Evolutionary conservation across 139 green algal species (phyloP).

Genomic region (Diplosphaera chodatii): DNA sequence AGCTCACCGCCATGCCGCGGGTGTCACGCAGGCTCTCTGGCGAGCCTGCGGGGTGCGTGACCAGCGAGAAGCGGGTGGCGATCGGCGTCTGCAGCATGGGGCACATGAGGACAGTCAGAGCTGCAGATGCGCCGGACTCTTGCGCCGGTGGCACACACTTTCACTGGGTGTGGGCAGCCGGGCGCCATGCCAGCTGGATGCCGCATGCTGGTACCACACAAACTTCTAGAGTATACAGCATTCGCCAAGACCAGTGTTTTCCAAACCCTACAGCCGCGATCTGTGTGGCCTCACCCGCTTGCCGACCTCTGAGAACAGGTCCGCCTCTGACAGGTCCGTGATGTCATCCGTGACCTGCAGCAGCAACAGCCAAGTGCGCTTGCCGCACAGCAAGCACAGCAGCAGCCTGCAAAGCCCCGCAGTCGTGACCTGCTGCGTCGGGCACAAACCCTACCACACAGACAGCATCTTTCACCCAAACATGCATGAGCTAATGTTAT

Average conservation of each 20-base stretch:
- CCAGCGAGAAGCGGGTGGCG: conserved; percentile 48
- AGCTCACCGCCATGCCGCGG: conserved; percentile 43
- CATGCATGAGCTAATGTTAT: not conserved
- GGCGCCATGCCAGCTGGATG: not conserved
- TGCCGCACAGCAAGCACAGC: not conserved
- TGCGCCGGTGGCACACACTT: not conserved
- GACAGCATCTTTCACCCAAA: not conserved
- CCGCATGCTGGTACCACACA: too few relatives aligned
- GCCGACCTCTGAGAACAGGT: conserved; percentile 42
- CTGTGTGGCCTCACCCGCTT: conserved; percentile 13
- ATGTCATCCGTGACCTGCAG: conserved; percentile 45
- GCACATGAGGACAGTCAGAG: not conserved
- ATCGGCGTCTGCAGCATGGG: conserved; percentile 29
- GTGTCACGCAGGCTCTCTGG: conserved; percentile 55
- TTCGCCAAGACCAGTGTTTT: not conserved
- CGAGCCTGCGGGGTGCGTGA: conserved; percentile 41
- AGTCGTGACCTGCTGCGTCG: not conserved
- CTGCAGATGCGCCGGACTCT: not conserved
- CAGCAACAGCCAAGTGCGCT: not conserved
- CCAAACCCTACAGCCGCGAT: too few relatives aligned
- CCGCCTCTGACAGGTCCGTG: conserved; percentile 44
- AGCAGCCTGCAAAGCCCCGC: not conserved
- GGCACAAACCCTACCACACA: too few relatives aligned
- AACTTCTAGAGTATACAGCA: not conserved
- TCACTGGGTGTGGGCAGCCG: not conserved